Evolutionary conservation across 2,329 filamentous ascomycete genomes (phyloP), one percentile per base, ranked within the genome.

Genomic region (Trichoderma sp.): DNA sequence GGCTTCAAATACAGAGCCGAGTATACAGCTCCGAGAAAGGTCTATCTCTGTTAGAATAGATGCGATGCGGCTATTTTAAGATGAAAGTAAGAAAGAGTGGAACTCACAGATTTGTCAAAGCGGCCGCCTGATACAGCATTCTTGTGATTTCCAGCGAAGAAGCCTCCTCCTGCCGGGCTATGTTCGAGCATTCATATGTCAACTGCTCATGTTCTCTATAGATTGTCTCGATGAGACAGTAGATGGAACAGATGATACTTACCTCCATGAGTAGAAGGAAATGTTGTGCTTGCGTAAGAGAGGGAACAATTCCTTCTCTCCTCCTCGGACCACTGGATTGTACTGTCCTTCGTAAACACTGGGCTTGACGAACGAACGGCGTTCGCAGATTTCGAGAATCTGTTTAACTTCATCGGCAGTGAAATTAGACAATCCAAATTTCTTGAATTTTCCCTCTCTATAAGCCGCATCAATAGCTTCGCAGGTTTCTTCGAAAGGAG

Each of bases 401-500:
- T 79, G 67, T 61, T 81, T 77, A 0, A 86, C 83, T 70, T 86
- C 82, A 2, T 77, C 77, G 1, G 80, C 79, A 0, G 76, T 76
- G 72, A 81, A 85, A 71, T 85, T 86, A 11, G 79, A 83, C 4
- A 86, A 68, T 0, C 83, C 84, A 69, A 84, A 84, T 0, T 77
- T 71, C 72, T 92, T 87, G 74, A 96, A 95, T 76, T 93, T 94
- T 60, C 92, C 91, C 16, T 58, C 47, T 16, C 8, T 55, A 4
- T 56, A 68, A 4, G 60, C 58, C 35, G 56, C 64, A 29, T 68
- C 59, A 19, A 68, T 57, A 11, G 67, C 67, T 29, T 68, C 59
- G 5, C 49, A 56, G 1, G 67, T 68, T 37, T 68, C 67, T 24
- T 68, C 58, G 27, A 68, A 68, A 2, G 67, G 67, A 8, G 67